Evolutionary conservation across 257 asterid genomes (phyloP).

Genomic region (Gynochthodes officinalis): DNA sequence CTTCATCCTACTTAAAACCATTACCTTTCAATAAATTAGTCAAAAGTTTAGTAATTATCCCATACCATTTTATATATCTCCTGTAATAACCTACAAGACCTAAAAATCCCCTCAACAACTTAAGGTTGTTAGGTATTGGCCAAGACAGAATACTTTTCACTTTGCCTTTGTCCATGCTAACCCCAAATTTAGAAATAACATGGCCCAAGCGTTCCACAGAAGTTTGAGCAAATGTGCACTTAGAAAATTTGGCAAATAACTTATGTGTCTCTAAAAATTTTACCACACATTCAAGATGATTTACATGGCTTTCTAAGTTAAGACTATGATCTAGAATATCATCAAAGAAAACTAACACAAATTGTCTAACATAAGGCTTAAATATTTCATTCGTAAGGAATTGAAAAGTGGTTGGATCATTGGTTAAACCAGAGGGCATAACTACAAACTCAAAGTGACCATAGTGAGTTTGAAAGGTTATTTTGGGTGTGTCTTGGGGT

Average conservation of each 20-base stretch:
- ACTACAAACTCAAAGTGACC: not conserved
- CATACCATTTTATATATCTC: not conserved
- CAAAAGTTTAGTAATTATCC: not conserved
- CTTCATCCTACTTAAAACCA: not conserved
- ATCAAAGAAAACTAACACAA: not conserved
- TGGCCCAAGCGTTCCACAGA: not conserved
- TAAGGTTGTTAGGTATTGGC: not conserved
- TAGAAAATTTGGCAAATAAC: not conserved
- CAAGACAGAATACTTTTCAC: not conserved
- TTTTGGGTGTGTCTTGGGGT: not conserved
- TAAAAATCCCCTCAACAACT: not conserved
- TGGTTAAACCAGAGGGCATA: not conserved
- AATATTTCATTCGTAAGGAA: not conserved
- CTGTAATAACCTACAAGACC: not conserved
- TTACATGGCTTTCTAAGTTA: not conserved
- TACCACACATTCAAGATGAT: fast-evolving
- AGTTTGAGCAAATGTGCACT: not conserved
- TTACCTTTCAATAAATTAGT: not conserved
- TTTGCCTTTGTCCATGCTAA: not conserved
- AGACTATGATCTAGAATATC: not conserved
- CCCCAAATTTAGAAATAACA: not conserved
- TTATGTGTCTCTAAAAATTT: not conserved
- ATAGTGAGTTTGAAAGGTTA: too few relatives aligned
- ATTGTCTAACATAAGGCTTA: not conserved
- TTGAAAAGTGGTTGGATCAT: not conserved